Percentiles rank a stretch among this genome's conserved stretches.
Evolutionary conservation across 2,329 filamentous ascomycete genomes (phyloP).

Genomic region (Hypoxylon sp.): DNA sequence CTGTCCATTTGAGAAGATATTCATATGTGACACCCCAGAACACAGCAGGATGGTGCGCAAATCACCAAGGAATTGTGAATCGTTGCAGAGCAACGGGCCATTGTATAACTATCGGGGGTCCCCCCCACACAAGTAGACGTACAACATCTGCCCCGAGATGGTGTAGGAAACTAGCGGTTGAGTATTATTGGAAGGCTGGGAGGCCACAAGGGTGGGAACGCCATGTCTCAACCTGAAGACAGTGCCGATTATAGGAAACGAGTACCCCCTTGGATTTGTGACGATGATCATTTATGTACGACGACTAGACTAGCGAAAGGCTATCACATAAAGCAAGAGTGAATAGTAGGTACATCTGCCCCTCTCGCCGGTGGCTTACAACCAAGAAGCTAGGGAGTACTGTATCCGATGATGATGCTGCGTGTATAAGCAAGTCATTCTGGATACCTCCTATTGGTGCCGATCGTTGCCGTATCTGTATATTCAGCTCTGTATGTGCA

Average conservation of each 20-base stretch:
- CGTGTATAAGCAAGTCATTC: too few relatives aligned
- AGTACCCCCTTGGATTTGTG: background rate
- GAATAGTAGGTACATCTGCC: too few relatives aligned
- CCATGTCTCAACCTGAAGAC: slow-evolving; percentile 6
- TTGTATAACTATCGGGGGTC: background rate
- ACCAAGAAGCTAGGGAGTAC: slow-evolving; percentile 1
- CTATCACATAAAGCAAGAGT: slow-evolving; percentile 14
- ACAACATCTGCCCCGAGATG: slow-evolving; percentile 1
- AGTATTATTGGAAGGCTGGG: slow-evolving; percentile 10
- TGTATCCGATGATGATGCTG: background rate
- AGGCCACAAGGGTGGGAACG: slow-evolving; percentile 2
- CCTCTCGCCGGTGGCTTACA: too few relatives aligned
- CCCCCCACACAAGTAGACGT: background rate
- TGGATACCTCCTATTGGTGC: slow-evolving; percentile 10
- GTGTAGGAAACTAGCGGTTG: background rate
- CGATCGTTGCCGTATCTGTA: slow-evolving; percentile 17
- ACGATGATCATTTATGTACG: slow-evolving; percentile 9
- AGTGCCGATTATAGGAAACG: slow-evolving; percentile 13
- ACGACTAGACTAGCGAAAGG: slow-evolving; percentile 4
- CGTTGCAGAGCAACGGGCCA: too few relatives aligned
- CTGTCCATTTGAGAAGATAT: slow-evolving; percentile 30
- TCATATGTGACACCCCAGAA: background rate
- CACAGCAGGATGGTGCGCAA: slow-evolving; percentile 3
- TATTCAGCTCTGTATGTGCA: slow-evolving; percentile 23
- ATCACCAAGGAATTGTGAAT: background rate